Base-by-base conservation (phyloP, 495 filamentous ascomycete genomes). In the Parachaetomium inaequale region DNA sequence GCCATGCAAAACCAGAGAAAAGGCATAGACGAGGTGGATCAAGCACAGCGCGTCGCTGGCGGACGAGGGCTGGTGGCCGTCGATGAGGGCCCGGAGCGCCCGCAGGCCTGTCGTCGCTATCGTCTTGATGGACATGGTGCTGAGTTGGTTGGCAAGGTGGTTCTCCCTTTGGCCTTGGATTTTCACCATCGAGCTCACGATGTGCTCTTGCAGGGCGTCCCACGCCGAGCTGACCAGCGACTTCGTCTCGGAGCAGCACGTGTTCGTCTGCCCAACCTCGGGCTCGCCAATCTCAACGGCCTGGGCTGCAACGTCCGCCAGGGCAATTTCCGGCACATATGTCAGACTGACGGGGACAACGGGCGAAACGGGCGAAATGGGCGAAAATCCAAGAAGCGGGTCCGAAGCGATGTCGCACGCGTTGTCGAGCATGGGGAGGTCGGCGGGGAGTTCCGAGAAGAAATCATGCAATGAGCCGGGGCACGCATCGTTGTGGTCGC, bases 21-120 rank as follows among this genome's bases (percentile, higher is more conserved):
- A 70, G 7, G 78, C 73, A 53, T 77, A 80, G 31, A 78, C 69
- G 17, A 81, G 57, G 54, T 80, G 77, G 23, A 78, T 61, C 61
- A 80, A 74, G 65, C 77, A 81, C 10, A 80, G 59, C 5, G 67
- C 71, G 21, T 78, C 70, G 57, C 72, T 59, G 8, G 79, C 71
- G 0, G 75, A 74, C 0, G 67, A 61, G 2, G 70, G 65, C 4
- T 68, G 60, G 11, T 65, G 55, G 28, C 75, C 73, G 25, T 71
- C 55, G 7, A 80, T 60, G n/a, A 76, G 59, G 3, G 21, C 61
- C 10, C 63, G 67, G 2, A 81, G 64, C 28, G 72, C 70, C 15
- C 67, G 63, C 12, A 81, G 68, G 25, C 79, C 79, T 3, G 53
- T 64, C 0, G 65, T 63, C 4, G 77, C 76, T 14, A 81, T 68